Evolutionary conservation across 805 yeast species (phyloP), one percentile per base, ranked within the genome.

Genomic region (Candida sanyiensis): DNA sequence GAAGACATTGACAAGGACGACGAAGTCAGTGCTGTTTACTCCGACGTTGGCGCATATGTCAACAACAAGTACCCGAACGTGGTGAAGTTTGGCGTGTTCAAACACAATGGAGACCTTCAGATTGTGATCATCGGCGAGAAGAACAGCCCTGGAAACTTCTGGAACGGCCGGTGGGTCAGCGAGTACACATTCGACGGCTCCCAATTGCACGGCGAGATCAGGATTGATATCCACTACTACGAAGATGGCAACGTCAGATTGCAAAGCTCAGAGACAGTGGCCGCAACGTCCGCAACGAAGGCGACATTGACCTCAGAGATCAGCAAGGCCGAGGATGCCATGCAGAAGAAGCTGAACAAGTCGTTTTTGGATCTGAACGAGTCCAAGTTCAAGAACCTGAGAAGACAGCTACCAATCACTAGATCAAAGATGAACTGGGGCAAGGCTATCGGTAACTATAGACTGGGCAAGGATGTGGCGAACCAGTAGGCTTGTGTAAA

Each of bases 171-270:
- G 56, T 88, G 97, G 96, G 73, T 67, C 38, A 80, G 95, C 1
- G 63, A 66, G 44, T 88, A 86, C 61, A 54, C 62, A 6, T 64
- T 73, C 41, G 23, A 49, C 3, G 43, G 55, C 1, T 54, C 57
- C 1, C 38, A 57, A 6, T 45, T 83, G 12, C 49, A 47, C 3
- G 96, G 95, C 5, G 56, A 57, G 6, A 70, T 86, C 25, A 60
- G 58, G 16, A 71, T 88, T 23, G 89, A 85, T 48, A 82, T 89
- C 28, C 98, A 90, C 61, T 93, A 89, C 60, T 93, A 75, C 58
- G 98, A 90, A 63, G 97, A 90, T 50, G 98, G 98, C 22, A 90
- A 90, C 54, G 97, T 90, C 15, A 72, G 90, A 37, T 73, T 93
- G 52, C 77, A 74, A 44, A 67, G 79, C 3, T 46, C 47, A 7